phyloP scores from a whole-genome alignment of 2,329 filamentous ascomycete species.

The Fusarium xyrophilum region DNA sequence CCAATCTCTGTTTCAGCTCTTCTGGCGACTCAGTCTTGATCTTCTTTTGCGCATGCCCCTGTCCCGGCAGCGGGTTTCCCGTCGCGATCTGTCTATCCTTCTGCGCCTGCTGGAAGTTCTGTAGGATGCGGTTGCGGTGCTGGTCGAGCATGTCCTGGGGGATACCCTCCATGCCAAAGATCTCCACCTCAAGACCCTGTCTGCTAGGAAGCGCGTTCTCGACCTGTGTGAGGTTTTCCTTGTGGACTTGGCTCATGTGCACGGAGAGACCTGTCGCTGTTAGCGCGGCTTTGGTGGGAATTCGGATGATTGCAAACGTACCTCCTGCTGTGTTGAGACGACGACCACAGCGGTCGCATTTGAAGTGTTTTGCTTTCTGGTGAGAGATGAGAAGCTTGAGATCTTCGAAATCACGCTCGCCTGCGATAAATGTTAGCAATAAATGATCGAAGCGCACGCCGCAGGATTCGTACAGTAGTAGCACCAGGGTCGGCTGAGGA shows the following conservation, averaged over 20 bases:
- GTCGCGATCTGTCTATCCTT: slow-evolving; percentile 81
- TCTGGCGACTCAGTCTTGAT: slow-evolving; percentile 76
- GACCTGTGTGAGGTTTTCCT: slow-evolving; percentile 84
- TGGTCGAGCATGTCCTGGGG: slow-evolving; percentile 83
- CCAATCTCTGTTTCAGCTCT: slow-evolving; percentile 81
- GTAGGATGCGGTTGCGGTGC: slow-evolving; percentile 85
- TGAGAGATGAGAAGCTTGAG: slow-evolving; percentile 95
- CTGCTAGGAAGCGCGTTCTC: slow-evolving; percentile 92
- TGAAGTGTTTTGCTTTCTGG: slow-evolving; percentile 99
- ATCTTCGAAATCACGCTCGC: slow-evolving; percentile 97
- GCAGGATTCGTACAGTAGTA: slow-evolving; percentile 77
- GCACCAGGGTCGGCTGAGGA: slow-evolving; percentile 90
- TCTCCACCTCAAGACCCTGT: slow-evolving; percentile 86
- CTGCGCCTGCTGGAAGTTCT: slow-evolving; percentile 85
- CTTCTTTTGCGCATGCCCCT: slow-evolving; percentile 64
- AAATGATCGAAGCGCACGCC: not conserved
- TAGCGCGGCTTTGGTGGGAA: not conserved
- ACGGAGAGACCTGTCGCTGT: slow-evolving; percentile 78
- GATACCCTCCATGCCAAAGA: slow-evolving; percentile 98
- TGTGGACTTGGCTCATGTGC: slow-evolving; percentile 98
- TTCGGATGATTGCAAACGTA: slow-evolving; percentile 50
- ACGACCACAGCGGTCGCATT: slow-evolving; percentile 89
- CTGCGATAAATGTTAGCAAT: slow-evolving; percentile 49
- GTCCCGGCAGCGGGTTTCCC: slow-evolving; percentile 80
- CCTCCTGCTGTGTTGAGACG: slow-evolving; percentile 94